Evolutionary conservation across 2,329 filamentous ascomycete genomes (phyloP), one percentile per base, ranked within the genome.

Genomic region (Magnaporthales sp.): DNA sequence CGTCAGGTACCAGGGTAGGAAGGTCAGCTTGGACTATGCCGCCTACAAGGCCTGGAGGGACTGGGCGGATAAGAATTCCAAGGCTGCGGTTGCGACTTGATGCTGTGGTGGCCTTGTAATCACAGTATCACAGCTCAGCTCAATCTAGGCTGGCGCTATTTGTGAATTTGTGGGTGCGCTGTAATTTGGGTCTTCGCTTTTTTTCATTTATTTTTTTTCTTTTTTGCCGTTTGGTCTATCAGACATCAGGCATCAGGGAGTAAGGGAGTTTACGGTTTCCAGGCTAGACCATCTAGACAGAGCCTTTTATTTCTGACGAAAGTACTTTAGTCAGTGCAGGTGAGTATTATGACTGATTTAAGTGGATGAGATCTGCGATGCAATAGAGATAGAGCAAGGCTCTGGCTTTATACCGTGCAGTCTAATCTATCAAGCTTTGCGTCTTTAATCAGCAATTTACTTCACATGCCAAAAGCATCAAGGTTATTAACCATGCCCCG

Each of bases 1-100:
- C 2, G 88, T 93, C 66, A 85, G 91, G 71, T 99, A 98, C 76
- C 91, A 95, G 77, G 95, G 95, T 24, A 88, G 88, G 78, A 93
- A 92, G 80, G 85, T 89, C 66, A 88, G 81, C 67, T 76, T 95
- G 68, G 81, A 78, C 63, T 97, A 91, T 75, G 77, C 76, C 1
- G 91, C 94, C 72, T 98, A 89, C 84, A 89, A 86, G 81, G 84
- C 84, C 70, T 97, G 93, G 91, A 86, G 87, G 75, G 84, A 89
- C 19, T 95, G 92, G 90, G 85, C 88, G 24, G 80, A 82, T 26
- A 54, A 65, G 63, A 46, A 65, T 26, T 9, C 24, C 24, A 4
- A 27, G 15, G 61, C 30, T 27, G 29, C 61, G 19, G 9, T 19
- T 46, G 38, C 8, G 15, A 19, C 38, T 5, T 46, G 38, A 46